These are phyloP conservation scores for Dioscorea alata DNA, from an alignment of 106 monocot species.

Conservation along the genomic window DNA sequence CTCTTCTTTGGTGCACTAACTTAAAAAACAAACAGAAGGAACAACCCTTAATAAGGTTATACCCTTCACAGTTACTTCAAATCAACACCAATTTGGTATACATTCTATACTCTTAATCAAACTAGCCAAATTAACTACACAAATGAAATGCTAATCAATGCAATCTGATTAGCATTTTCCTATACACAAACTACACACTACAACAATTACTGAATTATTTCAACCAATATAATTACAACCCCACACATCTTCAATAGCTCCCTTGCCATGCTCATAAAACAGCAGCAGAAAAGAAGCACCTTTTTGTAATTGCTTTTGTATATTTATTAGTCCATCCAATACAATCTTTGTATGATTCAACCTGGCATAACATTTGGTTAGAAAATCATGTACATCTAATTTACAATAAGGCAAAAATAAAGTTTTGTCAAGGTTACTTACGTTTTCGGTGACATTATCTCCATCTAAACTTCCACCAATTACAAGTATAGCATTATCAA, in stretches of 20 bases:
- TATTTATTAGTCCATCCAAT: slow-evolving; percentile 30
- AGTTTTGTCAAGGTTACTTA: slow-evolving; percentile 10
- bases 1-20: no score
- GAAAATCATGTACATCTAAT: no score
- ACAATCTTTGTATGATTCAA: slow-evolving; percentile 60
- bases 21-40: no score
- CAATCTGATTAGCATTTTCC: no score
- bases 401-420: background rate
- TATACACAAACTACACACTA: no score
- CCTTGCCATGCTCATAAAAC: slow-evolving; percentile 16
- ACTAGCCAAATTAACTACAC: no score
- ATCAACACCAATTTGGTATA: no score
- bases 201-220: no score
- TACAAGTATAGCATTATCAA: slow-evolving; percentile 32
- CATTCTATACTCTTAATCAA: no score
- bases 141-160: no score
- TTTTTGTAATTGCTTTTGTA: slow-evolving; percentile 35
- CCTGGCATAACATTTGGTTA: slow-evolving; percentile 22
- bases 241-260: background rate
- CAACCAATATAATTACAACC: background rate
- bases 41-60: no score
- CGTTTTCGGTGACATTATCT: slow-evolving; percentile 25
- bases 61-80: no score
- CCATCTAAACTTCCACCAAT: slow-evolving; percentile 50
- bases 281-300: slow-evolving; percentile 55